These are phyloP conservation scores for Entomortierella chlamydospora DNA, from an alignment of 192 early-diverging fungal species.

Conservation along the genomic window DNA sequence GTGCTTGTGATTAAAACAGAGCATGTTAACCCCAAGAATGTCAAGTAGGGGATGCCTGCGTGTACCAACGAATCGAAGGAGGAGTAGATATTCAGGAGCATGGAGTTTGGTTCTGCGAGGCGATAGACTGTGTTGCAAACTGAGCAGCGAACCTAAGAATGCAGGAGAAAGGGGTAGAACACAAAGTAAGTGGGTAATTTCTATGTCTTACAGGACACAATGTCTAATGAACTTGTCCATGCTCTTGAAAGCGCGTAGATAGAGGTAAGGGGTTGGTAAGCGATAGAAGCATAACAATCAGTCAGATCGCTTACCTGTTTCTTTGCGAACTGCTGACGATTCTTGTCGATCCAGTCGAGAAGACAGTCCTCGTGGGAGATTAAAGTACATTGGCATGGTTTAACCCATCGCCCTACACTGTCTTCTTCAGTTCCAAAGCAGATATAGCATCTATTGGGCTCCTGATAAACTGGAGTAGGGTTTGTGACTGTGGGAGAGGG, in stretches of 20 bases:
- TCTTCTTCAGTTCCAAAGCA: constrained; percentile 77
- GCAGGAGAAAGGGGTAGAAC: not conserved
- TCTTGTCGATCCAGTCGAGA: constrained; percentile 80
- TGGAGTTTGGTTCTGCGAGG: constrained; percentile 65
- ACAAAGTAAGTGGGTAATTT: not conserved
- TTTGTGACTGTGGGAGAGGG: not conserved
- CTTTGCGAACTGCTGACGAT: constrained; percentile 62
- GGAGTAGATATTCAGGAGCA: constrained; percentile 62
- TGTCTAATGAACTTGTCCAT: no score
- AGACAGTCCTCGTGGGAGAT: constrained; percentile 84
- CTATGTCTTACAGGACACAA: not conserved
- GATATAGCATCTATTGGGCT: constrained; percentile 74
- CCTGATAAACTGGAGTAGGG: constrained; percentile 23
- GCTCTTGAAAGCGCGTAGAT: no score
- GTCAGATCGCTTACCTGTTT: constrained; percentile 47
- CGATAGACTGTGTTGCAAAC: constrained; percentile 75
- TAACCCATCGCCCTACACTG: constrained; percentile 72
- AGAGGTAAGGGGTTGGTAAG: no score
- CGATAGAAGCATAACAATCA: not conserved
- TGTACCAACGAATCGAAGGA: constrained; percentile 65
- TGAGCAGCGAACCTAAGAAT: constrained; percentile 72
- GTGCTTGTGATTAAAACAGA: constrained; percentile 72
- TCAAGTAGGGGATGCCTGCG: constrained; percentile 70
- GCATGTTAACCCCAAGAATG: constrained; percentile 70
- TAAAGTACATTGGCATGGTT: constrained; percentile 79